Percentiles rank a stretch among this genome's conserved stretches.
These are phyloP conservation scores for Tricholomella constricta DNA, from an alignment of 768 basidiomycete species.

Conservation along the genomic window DNA sequence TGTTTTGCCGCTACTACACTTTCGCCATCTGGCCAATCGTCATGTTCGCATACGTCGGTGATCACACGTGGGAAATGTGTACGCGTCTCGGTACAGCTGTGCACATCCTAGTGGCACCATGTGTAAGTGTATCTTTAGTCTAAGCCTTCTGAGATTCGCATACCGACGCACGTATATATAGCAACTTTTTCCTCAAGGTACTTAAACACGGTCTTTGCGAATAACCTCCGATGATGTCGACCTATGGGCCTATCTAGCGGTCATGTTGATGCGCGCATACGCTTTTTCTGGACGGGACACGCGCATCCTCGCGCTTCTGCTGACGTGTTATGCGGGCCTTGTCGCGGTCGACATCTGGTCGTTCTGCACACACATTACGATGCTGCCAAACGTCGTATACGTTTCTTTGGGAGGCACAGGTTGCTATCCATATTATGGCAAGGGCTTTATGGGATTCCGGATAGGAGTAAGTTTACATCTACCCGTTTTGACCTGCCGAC, in stretches of 20 bases:
- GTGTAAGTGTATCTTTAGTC: constrained; percentile 23
- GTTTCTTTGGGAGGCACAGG: constrained; percentile 29
- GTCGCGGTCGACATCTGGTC: constrained; percentile 37
- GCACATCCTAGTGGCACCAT: constrained; percentile 35
- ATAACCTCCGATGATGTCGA: neutral
- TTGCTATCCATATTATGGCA: constrained; percentile 41
- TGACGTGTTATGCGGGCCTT: constrained; percentile 31
- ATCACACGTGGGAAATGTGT: constrained; percentile 34
- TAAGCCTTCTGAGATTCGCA: neutral
- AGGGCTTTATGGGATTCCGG: constrained; percentile 29
- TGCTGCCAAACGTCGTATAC: constrained; percentile 25
- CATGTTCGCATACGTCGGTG: constrained; percentile 39
- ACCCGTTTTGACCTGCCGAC: neutral
- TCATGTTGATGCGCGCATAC: constrained; percentile 47
- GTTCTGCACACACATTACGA: constrained; percentile 31
- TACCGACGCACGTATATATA: constrained; percentile 15
- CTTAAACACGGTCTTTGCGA: neutral
- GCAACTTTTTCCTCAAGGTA: constrained; percentile 46
- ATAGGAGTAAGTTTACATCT: constrained; percentile 31
- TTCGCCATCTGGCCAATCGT: constrained; percentile 37
- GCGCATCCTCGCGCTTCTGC: constrained; percentile 30
- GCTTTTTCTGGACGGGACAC: constrained; percentile 41
- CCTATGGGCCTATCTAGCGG: constrained; percentile 25
- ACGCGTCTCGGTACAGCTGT: constrained; percentile 29
- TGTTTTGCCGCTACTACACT: constrained; percentile 46